Base-by-base conservation (phyloP, 2,329 filamentous ascomycete genomes). In the Lithohypha guttulata region DNA sequence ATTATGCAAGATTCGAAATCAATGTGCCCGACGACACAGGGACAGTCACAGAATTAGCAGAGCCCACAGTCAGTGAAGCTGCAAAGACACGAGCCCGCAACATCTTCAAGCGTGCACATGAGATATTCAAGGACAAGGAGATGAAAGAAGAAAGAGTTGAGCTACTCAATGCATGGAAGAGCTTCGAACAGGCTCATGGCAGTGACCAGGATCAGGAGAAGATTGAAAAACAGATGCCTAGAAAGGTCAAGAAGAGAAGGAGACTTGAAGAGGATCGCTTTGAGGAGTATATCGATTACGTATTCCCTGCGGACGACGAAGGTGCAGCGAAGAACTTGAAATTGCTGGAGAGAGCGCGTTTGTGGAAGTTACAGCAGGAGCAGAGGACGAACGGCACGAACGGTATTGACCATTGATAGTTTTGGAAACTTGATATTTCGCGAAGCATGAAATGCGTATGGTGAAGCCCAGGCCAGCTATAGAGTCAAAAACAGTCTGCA, bases 1-100 rank as follows among this genome's bases (percentile, higher is more conserved):
- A 84, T 59, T 98, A 89, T 63, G 91, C 91, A n/a, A 84, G 93
- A 59, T 96, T 98, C 56, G 91, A 98, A 62, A 84, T 96, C 66
- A 89, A 91, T 58, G 79, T 94, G 0, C 85, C 86, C 30, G 86
- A 93, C 42, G 73, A 68, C 9, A 69, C 74, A 14, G 75, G 76
- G 37, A 75, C 81, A 28, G 78, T 72, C 15, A 71, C 71, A 7
- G 71, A 73, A 31, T 11, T 14, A n/a, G 23, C 23, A 25, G 73
- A 71, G 42, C 61, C 61, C 28, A 65, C 70, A 2, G 73, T 93
- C 54, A 85, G 81, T 61, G 84, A 91, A 15, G 79, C 79, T 43
- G 86, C 89, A 49, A 95, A 93, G 66, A 63, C 65, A 10, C 77
- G 87, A 32, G 87, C 89, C 3, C 77, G 91, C 51, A 75, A 73